Percentiles rank a stretch among this genome's conserved stretches.
phyloP scores from a whole-genome alignment of 805 yeast genomes.

The Candida maltosa region DNA sequence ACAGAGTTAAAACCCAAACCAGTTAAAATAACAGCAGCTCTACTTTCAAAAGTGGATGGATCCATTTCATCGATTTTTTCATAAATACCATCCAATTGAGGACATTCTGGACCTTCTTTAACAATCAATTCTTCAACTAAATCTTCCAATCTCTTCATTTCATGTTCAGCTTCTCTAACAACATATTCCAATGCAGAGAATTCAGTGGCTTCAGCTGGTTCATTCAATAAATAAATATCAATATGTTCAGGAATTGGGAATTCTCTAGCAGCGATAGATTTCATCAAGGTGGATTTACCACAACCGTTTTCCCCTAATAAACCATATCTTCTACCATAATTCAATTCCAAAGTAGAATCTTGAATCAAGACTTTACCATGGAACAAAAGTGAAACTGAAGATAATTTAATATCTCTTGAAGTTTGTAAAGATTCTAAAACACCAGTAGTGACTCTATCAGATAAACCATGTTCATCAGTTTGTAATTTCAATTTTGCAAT shows the following conservation, averaged over 20 bases:
- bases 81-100: slow-evolving; percentile 78
- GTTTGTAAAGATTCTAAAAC: slow-evolving; percentile 85
- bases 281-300: slow-evolving; percentile 94
- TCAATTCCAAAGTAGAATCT: slow-evolving; percentile 88
- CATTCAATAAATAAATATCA: slow-evolving; percentile 90
- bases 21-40: slow-evolving; percentile 92
- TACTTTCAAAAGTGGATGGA: slow-evolving; percentile 90
- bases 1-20: slow-evolving; percentile 93
- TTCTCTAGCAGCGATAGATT: slow-evolving; percentile 93
- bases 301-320: slow-evolving; percentile 97
- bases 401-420: slow-evolving; percentile 89
- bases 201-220: slow-evolving; percentile 95
- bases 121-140: slow-evolving; percentile 85
- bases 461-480: slow-evolving; percentile 88
- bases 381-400: slow-evolving; percentile 87
- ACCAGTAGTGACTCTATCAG: slow-evolving; percentile 98
- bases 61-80: slow-evolving; percentile 96
- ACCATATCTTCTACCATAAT: slow-evolving; percentile 97
- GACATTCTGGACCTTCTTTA: slow-evolving; percentile 92
- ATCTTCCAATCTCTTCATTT: slow-evolving; percentile 86
- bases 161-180: slow-evolving; percentile 92
- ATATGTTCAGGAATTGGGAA: slow-evolving; percentile 90
- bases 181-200: slow-evolving; percentile 92
- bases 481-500: slow-evolving; percentile 87
- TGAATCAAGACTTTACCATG: slow-evolving; percentile 96